Conservation (phyloP, 139 green algal species). For the Raphidocelis subcapitata region DNA sequence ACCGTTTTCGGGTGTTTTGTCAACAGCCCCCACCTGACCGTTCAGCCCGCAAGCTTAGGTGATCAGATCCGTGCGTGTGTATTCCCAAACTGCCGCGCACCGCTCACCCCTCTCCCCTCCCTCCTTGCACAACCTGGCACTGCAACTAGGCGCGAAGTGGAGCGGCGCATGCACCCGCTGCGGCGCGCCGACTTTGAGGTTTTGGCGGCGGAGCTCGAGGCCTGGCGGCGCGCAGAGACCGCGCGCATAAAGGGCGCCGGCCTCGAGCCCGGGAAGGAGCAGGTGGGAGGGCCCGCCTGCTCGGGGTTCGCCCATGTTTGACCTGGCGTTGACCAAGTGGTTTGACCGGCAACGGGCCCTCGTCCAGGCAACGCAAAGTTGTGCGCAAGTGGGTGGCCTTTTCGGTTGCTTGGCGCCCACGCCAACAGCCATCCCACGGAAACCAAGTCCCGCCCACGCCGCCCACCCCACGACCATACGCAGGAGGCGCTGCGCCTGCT, state of each 20-base stretch:
- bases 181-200: slow-evolving; percentile 78
- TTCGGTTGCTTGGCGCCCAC: too few species aligned
- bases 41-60: not conserved
- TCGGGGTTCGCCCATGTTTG: too few species aligned
- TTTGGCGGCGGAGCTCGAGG: slow-evolving; percentile 78
- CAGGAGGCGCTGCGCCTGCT: slow-evolving; percentile 66
- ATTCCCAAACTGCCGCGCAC: not conserved
- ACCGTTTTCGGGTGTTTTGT: too few species aligned
- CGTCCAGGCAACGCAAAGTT: too few species aligned
- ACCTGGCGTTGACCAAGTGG: too few species aligned
- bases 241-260: slow-evolving; percentile 66
- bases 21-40: not conserved
- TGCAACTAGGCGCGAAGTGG: slow-evolving; percentile 66
- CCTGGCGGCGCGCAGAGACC: slow-evolving; percentile 68
- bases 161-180: slow-evolving; percentile 76
- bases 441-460: too few species aligned
- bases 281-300: too few species aligned
- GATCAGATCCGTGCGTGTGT: not conserved
- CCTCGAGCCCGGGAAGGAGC: slow-evolving; percentile 57
- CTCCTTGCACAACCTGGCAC: not conserved
- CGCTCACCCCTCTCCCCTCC: not conserved
- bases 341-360: too few species aligned
- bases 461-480: not conserved
- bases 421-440: too few species aligned
- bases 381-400: too few species aligned